A percentile compares a stretch with the other conserved stretches of the same genome.
phyloP scores from a whole-genome alignment of 179 eudicot genomes.

The Pouteria campechiana region DNA sequence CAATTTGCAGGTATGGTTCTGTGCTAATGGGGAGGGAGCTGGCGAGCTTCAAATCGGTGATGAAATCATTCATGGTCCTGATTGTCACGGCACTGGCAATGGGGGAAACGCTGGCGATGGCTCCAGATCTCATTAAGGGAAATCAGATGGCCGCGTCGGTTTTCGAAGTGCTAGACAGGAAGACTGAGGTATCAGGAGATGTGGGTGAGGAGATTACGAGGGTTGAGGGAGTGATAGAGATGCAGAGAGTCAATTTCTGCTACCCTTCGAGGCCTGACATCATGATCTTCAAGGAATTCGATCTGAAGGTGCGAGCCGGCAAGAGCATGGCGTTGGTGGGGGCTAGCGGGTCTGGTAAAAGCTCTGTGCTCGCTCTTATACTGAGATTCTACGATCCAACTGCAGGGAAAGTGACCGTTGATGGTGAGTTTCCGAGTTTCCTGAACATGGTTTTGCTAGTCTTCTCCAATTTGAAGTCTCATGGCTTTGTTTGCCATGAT shows the following conservation, averaged over 20 bases:
- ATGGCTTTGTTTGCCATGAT: not conserved
- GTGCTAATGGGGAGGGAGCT: slow-evolving; percentile 69
- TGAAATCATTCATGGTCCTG: slow-evolving; percentile 90
- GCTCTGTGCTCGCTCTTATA: slow-evolving; percentile 73
- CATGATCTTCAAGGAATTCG: slow-evolving; percentile 51
- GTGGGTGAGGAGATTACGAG: slow-evolving; percentile 56
- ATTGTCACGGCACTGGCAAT: slow-evolving; percentile 84
- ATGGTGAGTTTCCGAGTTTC: slow-evolving; percentile 38
- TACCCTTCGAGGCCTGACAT: slow-evolving; percentile 94
- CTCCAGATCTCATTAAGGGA: slow-evolving; percentile 86
- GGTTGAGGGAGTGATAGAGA: slow-evolving; percentile 75
- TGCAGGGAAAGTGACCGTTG: slow-evolving; percentile 65
- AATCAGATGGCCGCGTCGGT: slow-evolving; percentile 84
- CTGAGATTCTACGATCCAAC: slow-evolving; percentile 84
- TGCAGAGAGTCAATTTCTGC: slow-evolving; percentile 54
- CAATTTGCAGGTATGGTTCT: slow-evolving; percentile 85
- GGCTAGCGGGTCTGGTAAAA: slow-evolving; percentile 94
- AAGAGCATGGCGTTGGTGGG: slow-evolving; percentile 92
- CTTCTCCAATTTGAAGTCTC: not conserved
- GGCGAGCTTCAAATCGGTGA: slow-evolving; percentile 70
- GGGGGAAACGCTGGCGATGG: slow-evolving; percentile 96
- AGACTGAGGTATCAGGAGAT: slow-evolving; percentile 46
- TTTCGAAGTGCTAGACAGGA: slow-evolving; percentile 72
- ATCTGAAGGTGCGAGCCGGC: slow-evolving; percentile 54
- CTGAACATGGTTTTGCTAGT: not conserved